Evolutionary conservation across 2,329 filamentous ascomycete genomes (phyloP).

Genomic region (Fusarium dimerum): DNA sequence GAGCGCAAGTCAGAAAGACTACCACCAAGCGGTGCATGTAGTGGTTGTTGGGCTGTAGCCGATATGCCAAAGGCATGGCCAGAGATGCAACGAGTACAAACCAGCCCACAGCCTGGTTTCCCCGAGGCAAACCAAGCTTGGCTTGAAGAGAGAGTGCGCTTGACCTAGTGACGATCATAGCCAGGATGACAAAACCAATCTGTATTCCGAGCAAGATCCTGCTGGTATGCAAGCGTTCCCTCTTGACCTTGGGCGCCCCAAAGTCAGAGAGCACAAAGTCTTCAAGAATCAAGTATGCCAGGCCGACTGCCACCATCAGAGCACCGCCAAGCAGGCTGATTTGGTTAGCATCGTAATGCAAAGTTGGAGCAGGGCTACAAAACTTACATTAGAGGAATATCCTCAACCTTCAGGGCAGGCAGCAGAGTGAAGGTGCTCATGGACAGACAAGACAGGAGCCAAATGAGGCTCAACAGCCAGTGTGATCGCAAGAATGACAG

Average conservation of each 20-base stretch:
- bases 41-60: conserved; percentile 76
- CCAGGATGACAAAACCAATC: conserved; percentile 75
- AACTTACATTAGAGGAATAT: conserved; percentile 70
- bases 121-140: conserved; percentile 79
- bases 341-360: conserved; percentile 8
- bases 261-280: conserved; percentile 56
- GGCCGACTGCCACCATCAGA: conserved; percentile 75
- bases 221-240: conserved; percentile 47
- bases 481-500: conserved; percentile 70
- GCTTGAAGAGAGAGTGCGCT: conserved; percentile 84
- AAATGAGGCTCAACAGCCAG: conserved; percentile 63
- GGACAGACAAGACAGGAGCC: conserved; percentile 73
- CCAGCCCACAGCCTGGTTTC: conserved; percentile 89
- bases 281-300: conserved; percentile 80
- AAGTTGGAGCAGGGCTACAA: too few species aligned
- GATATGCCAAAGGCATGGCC: conserved; percentile 77
- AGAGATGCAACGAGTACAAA: conserved; percentile 74
- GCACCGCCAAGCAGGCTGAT: conserved; percentile 70
- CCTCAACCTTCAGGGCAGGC: conserved; percentile 82
- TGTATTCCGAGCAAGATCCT: conserved; percentile 67
- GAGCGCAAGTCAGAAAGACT: conserved; percentile 90
- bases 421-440: conserved; percentile 94
- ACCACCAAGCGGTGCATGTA: conserved; percentile 88
- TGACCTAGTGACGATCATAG: conserved; percentile 84
- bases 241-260: conserved; percentile 26